A percentile compares a stretch with the other conserved stretches of the same genome.
Evolutionary conservation across 2,329 filamentous ascomycete genomes (phyloP).

Genomic region (Sordariomycetes sp.): DNA sequence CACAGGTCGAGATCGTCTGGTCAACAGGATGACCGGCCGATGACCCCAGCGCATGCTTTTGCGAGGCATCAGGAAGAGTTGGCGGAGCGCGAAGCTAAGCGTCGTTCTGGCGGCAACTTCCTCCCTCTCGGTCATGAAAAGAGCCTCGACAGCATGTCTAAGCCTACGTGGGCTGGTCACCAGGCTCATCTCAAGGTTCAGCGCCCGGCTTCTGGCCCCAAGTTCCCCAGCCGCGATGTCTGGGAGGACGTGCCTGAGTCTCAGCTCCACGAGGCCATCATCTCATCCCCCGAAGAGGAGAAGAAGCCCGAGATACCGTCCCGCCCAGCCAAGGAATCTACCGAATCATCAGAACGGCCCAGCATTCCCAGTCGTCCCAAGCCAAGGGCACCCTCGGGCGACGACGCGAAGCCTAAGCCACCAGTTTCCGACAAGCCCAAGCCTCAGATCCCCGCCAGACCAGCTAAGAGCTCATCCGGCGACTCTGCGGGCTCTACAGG

Average conservation of each 20-base stretch:
- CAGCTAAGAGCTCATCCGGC: conserved; percentile 38
- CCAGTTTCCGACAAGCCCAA: conserved; percentile 45
- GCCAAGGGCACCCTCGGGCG: conserved; percentile 30
- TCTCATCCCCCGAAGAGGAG: conserved; percentile 14
- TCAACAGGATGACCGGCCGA: conserved; percentile 22
- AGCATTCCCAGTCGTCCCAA: conserved; percentile 44
- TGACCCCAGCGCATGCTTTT: conserved; percentile 56
- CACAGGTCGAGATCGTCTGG: conserved; percentile 17
- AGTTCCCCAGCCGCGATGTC: conserved; percentile 86
- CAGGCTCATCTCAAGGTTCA: conserved; percentile 42
- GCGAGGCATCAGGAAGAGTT: conserved; percentile 57
- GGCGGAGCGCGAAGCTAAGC: conserved; percentile 43
- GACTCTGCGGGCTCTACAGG: too few relatives aligned
- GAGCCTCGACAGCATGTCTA: too few relatives aligned
- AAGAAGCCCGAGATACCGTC: conserved; percentile 17
- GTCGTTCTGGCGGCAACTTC: conserved; percentile 25
- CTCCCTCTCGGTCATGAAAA: conserved; percentile 18
- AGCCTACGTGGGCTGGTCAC: conserved; percentile 34
- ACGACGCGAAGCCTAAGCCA: conserved; percentile 29
- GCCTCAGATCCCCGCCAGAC: conserved; percentile 52
- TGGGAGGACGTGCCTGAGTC: conserved; percentile 94
- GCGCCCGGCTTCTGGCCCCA: conserved; percentile 50
- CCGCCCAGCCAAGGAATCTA: conserved; percentile 27
- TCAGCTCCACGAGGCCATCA: conserved; percentile 65
- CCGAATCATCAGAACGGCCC: conserved; percentile 29